phyloP scores from a whole-genome alignment of 2,329 filamentous ascomycete genomes.

The Zasmidium cellare region DNA sequence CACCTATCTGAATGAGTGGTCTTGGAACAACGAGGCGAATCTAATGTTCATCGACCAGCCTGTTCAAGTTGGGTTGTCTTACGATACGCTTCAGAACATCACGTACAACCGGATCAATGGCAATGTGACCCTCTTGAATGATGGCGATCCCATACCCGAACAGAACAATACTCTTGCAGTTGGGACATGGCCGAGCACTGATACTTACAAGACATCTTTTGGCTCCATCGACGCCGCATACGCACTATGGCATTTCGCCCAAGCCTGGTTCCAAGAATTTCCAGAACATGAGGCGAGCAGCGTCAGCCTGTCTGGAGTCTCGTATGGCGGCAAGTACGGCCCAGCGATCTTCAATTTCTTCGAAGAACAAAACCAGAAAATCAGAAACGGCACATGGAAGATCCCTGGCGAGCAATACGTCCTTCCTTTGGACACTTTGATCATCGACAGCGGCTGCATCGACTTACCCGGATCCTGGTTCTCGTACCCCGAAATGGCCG shows the following conservation, averaged over 20 bases:
- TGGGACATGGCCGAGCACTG: slow-evolving; percentile 34
- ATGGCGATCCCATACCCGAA: slow-evolving; percentile 33
- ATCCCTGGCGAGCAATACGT: slow-evolving; percentile 46
- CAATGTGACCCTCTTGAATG: slow-evolving; percentile 21
- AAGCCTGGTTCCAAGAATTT: slow-evolving; percentile 64
- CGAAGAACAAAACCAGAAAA: slow-evolving; percentile 60
- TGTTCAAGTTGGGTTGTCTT: slow-evolving; percentile 22
- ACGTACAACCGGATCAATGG: slow-evolving; percentile 34
- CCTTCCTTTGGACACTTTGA: slow-evolving; percentile 42
- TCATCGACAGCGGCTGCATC: slow-evolving; percentile 14
- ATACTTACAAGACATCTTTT: slow-evolving; percentile 53
- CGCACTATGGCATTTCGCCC: slow-evolving; percentile 62
- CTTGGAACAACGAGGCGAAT: slow-evolving; percentile 60
- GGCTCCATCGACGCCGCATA: slow-evolving; percentile 54
- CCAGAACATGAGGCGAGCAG: slow-evolving; percentile 49
- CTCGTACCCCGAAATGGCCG: slow-evolving; percentile 51
- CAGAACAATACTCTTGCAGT: slow-evolving; percentile 56
- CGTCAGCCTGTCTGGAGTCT: slow-evolving; percentile 7
- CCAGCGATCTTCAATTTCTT: slow-evolving; percentile 59
- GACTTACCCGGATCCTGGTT: slow-evolving; percentile 46
- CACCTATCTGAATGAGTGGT: slow-evolving; percentile 56
- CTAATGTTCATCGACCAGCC: slow-evolving; percentile 67
- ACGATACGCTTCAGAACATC: slow-evolving; percentile 35
- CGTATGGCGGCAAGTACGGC: slow-evolving; percentile 59
- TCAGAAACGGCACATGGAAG: slow-evolving; percentile 44